Conservation (phyloP, 192 early-diverging fungal species). For the Coemansia sp. region DNA sequence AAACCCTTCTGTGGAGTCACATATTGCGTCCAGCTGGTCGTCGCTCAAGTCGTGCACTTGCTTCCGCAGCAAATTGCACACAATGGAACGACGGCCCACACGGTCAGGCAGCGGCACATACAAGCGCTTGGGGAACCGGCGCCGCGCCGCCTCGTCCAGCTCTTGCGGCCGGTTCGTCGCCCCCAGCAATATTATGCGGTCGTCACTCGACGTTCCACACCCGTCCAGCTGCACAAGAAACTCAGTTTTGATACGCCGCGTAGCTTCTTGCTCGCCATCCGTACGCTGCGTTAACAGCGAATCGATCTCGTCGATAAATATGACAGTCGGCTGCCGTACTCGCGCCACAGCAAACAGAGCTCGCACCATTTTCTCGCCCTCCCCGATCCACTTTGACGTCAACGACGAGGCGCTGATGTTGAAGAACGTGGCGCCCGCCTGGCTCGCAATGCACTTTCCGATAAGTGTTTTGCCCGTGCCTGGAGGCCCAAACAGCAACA, state of each 20-base stretch:
- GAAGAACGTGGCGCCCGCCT: conserved; percentile 89
- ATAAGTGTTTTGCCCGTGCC: conserved; percentile 85
- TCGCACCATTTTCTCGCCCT: conserved; percentile 92
- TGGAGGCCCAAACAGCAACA: conserved; percentile 88
- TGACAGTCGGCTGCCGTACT: conserved; percentile 81
- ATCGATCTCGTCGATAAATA: conserved; percentile 96
- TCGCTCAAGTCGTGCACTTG: conserved; percentile 61
- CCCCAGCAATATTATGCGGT: conserved; percentile 79
- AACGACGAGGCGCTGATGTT: conserved; percentile 86
- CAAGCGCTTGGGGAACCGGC: conserved; percentile 68
- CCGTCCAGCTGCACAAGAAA: conserved; percentile 81
- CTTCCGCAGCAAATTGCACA: conserved; percentile 62
- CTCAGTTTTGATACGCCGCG: conserved; percentile 89
- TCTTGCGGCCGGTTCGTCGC: conserved; percentile 81
- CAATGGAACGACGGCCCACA: conserved; percentile 63
- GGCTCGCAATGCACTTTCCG: conserved; percentile 83
- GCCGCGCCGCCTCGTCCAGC: conserved; percentile 88
- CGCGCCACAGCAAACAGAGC: conserved; percentile 90
- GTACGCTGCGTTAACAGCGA: conserved; percentile 84
- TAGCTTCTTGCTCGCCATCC: conserved; percentile 87
- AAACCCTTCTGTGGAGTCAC: conserved; percentile 70
- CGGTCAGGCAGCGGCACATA: conserved; percentile 87
- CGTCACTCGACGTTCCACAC: conserved; percentile 72
- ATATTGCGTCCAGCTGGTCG: conserved; percentile 62
- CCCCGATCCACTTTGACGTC: conserved; percentile 94